Percentiles rank a stretch among this genome's conserved stretches.
These are phyloP conservation scores for Candida broadrunensis DNA, from an alignment of 805 yeast genomes.

Conservation along the genomic window DNA sequence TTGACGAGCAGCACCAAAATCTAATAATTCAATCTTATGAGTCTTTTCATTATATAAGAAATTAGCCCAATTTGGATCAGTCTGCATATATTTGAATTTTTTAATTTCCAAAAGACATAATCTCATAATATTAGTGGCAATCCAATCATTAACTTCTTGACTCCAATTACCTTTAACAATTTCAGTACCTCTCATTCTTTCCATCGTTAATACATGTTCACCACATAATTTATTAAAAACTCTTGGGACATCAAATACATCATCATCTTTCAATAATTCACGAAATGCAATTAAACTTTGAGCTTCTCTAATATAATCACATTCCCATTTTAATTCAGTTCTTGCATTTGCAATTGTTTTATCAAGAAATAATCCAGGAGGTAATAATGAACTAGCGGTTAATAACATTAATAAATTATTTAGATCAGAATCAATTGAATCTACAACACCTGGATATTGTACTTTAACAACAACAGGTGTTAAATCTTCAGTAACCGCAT, in stretches of 20 bases:
- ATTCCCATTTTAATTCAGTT: slow-evolving; percentile 93
- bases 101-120: slow-evolving; percentile 85
- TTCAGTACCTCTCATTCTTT: slow-evolving; percentile 77
- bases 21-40: slow-evolving; percentile 76
- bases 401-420: slow-evolving; percentile 78
- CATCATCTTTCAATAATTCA: slow-evolving; percentile 52
- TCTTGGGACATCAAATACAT: slow-evolving; percentile 73
- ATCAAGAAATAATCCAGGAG: slow-evolving; percentile 89
- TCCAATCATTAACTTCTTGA: slow-evolving; percentile 74
- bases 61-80: slow-evolving; percentile 99
- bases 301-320: slow-evolving; percentile 92
- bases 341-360: slow-evolving; percentile 92
- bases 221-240: slow-evolving; percentile 79
- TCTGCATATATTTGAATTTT: slow-evolving; percentile 87
- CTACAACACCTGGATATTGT: slow-evolving; percentile 95
- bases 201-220: slow-evolving; percentile 85
- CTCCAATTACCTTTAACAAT: slow-evolving; percentile 73
- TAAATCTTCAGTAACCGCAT: slow-evolving; percentile 65
- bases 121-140: slow-evolving; percentile 83
- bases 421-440: slow-evolving; percentile 90
- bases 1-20: slow-evolving; percentile 93
- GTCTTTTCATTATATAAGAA: slow-evolving; percentile 77
- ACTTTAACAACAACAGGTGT: slow-evolving; percentile 88
- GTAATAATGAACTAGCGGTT: slow-evolving; percentile 82
- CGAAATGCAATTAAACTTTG: slow-evolving; percentile 66